phyloP scores from a whole-genome alignment of 495 filamentous ascomycete species.

The Pseudotulostoma volvatum region DNA sequence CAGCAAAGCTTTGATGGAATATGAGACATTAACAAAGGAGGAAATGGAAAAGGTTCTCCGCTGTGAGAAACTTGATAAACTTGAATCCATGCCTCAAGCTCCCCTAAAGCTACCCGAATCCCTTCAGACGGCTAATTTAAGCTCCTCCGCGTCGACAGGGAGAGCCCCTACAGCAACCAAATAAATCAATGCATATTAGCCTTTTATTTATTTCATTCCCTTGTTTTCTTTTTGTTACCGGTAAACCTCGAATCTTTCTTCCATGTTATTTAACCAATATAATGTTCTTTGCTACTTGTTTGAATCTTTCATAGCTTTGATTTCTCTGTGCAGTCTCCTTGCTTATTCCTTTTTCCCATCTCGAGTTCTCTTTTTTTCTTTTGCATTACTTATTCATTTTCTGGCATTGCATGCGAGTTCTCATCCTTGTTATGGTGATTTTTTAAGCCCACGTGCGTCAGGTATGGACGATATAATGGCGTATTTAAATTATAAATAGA shows the following conservation, averaged over 20 bases:
- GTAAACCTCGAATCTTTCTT: too few relatives aligned
- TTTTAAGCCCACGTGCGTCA: neutral
- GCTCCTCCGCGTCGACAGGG: constrained; percentile 9
- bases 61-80: constrained; percentile 64
- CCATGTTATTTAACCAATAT: too few relatives aligned
- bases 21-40: constrained; percentile 73
- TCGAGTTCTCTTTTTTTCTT: constrained; percentile 7
- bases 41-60: constrained; percentile 79
- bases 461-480: neutral
- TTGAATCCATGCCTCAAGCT: constrained; percentile 24
- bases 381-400: constrained; percentile 10
- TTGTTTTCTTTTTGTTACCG: too few relatives aligned
- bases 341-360: constrained; percentile 2
- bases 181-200: constrained; percentile 8
- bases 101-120: constrained; percentile 41
- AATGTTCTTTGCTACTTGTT: too few relatives aligned
- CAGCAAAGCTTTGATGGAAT: constrained; percentile 79
- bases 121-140: constrained; percentile 16
- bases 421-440: neutral
- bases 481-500: too few relatives aligned
- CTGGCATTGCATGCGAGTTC: constrained; percentile 5
- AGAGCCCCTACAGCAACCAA: constrained; percentile 12
- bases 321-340: neutral
- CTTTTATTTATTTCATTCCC: too few relatives aligned
- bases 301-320: too few relatives aligned